Conservation (phyloP, 1,139 yeast species). For the Arxiozyma bovina region DNA sequence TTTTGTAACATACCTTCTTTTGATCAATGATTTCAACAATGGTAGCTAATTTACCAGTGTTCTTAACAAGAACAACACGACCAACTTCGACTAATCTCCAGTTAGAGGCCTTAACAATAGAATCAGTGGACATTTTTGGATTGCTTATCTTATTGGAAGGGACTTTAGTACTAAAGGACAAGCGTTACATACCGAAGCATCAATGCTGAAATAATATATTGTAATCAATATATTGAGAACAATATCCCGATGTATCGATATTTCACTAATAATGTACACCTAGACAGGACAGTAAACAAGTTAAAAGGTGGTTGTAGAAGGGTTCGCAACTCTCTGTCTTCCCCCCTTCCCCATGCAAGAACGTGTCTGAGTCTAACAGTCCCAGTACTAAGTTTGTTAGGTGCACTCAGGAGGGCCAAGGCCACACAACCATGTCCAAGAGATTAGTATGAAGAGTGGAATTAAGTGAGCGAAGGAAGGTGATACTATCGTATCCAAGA, state of each 20-base stretch:
- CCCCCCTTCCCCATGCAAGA: not conserved
- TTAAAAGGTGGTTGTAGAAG: too few relatives aligned
- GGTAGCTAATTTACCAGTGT: conserved; percentile 81
- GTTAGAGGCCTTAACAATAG: conserved; percentile 92
- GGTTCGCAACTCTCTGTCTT: too few relatives aligned
- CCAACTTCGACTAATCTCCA: conserved; percentile 99
- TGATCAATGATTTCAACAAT: conserved; percentile 98
- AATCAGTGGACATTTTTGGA: conserved; percentile 45
- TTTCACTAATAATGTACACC: not conserved
- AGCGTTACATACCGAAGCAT: too few relatives aligned
- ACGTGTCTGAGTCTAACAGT: not conserved
- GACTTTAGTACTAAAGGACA: not conserved
- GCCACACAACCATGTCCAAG: not conserved
- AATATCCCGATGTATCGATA: not conserved
- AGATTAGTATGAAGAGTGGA: not conserved
- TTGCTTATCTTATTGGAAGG: conserved; percentile 6
- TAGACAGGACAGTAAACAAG: too few relatives aligned
- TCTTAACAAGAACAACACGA: conserved; percentile 90
- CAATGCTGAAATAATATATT: too few relatives aligned
- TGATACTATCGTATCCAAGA: too few relatives aligned
- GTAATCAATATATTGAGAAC: not conserved
- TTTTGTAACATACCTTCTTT: conserved; percentile 75
- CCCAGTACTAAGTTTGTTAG: not conserved
- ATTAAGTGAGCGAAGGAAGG: not conserved
- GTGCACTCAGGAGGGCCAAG: too few relatives aligned